Percentiles rank a stretch among this genome's conserved stretches.
Evolutionary conservation across 805 yeast genomes (phyloP).

Genomic region (Hanseniaspora valbyensis): DNA sequence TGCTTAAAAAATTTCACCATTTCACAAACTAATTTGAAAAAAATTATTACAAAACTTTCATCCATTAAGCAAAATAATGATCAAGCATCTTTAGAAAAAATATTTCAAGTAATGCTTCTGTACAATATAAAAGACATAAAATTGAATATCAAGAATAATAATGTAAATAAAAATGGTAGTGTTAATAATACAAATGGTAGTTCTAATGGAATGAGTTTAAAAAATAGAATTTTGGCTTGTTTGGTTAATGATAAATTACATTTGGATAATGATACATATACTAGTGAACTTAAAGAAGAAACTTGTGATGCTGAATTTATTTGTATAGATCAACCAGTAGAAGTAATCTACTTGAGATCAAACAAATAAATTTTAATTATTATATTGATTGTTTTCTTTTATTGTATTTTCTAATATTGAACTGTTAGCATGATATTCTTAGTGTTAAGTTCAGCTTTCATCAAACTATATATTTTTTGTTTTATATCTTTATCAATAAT

Average conservation of each 20-base stretch:
- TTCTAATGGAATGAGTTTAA: neutral
- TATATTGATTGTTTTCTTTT: neutral
- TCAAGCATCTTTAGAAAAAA: neutral
- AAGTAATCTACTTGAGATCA: neutral
- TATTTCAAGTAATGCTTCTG: slow-evolving; percentile 8
- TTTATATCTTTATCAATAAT: slow-evolving; percentile 10
- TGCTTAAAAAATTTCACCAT: slow-evolving; percentile 7
- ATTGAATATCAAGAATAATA: slow-evolving; percentile 7
- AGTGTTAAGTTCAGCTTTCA: neutral
- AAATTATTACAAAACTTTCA: slow-evolving; percentile 9
- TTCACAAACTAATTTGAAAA: slow-evolving; percentile 9
- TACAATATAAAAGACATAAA: slow-evolving; percentile 14
- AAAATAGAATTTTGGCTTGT: slow-evolving; percentile 10
- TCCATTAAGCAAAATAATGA: slow-evolving; percentile 3
- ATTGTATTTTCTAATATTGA: neutral
- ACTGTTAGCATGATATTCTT: slow-evolving; percentile 8
- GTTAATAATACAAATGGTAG: neutral
- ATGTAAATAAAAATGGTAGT: neutral
- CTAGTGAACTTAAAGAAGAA: neutral
- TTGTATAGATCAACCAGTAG: neutral
- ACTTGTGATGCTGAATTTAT: neutral
- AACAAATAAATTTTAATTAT: neutral
- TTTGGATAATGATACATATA: neutral
- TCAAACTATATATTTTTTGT: neutral
- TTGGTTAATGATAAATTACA: slow-evolving; percentile 9